These are phyloP conservation scores for Agrocybe chaxingu DNA, from an alignment of 768 basidiomycete species.

Conservation along the genomic window DNA sequence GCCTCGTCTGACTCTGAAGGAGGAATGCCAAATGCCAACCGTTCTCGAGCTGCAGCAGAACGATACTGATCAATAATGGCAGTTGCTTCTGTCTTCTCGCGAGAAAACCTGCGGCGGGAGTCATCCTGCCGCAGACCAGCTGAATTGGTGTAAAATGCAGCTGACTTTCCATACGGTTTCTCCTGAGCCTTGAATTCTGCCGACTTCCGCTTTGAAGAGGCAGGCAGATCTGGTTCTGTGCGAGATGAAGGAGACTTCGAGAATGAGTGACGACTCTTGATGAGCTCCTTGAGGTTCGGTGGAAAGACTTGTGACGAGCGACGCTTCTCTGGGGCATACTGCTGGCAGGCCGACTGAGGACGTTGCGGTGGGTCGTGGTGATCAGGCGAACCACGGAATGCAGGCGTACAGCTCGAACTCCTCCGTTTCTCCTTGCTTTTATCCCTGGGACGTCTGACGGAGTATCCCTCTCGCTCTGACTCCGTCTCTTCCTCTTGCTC, in stretches of 20 bases:
- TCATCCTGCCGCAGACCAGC: neutral
- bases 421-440: constrained; percentile 14
- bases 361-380: constrained; percentile 11
- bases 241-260: neutral
- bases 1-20: constrained; percentile 38
- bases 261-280: constrained; percentile 16
- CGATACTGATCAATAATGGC: constrained; percentile 16
- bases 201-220: neutral
- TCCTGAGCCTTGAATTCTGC: neutral
- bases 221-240: neutral
- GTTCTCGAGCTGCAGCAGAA: constrained; percentile 40
- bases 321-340: constrained; percentile 4
- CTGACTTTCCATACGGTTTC: neutral
- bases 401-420: constrained; percentile 22
- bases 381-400: constrained; percentile 17
- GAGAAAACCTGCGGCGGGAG: too few species aligned
- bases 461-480: constrained; percentile 19
- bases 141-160: neutral
- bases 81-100: constrained; percentile 8
- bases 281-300: constrained; percentile 18
- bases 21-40: constrained; percentile 50
- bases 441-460: constrained; percentile 7
- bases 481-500: constrained; percentile 11
- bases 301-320: constrained; percentile 12
- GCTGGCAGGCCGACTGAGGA: constrained; percentile 12